A percentile compares a stretch with the other conserved stretches of the same genome.
phyloP scores from a whole-genome alignment of 352 stramenopile genomes.

The Globisporangium barbulae region DNA sequence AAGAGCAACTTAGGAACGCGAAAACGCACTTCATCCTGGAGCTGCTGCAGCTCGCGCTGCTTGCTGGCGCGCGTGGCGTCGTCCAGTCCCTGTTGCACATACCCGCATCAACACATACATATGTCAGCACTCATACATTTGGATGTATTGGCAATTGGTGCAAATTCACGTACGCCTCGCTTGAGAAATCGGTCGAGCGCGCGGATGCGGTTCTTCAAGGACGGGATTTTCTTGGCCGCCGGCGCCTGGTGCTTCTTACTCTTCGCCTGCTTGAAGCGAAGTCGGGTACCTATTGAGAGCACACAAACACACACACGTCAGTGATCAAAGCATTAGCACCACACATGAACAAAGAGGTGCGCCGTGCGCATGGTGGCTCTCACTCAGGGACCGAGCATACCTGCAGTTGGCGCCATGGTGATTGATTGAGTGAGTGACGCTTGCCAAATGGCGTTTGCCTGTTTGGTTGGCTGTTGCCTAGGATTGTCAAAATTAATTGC shows the following conservation, averaged over 20 bases:
- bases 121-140: background rate
- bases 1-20: background rate
- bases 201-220: slow-evolving; percentile 83
- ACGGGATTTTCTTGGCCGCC: slow-evolving; percentile 62
- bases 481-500: background rate
- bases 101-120: background rate
- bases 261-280: slow-evolving; percentile 64
- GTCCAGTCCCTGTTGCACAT: slow-evolving; percentile 28
- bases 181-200: slow-evolving; percentile 76
- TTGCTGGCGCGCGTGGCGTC: slow-evolving; percentile 43
- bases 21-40: slow-evolving; percentile 37
- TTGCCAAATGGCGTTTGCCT: background rate
- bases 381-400: slow-evolving; percentile 17
- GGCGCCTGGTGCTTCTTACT: slow-evolving; percentile 44
- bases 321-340: background rate
- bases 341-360: background rate
- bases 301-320: background rate
- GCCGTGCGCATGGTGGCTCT: background rate
- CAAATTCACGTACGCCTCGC: slow-evolving; percentile 47
- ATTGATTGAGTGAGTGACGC: background rate
- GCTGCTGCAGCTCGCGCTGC: slow-evolving; percentile 44
- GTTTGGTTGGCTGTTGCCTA: slow-evolving; percentile 4
- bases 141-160: background rate
- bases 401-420: slow-evolving; percentile 49
- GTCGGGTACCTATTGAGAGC: slow-evolving; percentile 49